phyloP scores from a whole-genome alignment of 306 rosid genomes.

The Hippophae rhamnoides region DNA sequence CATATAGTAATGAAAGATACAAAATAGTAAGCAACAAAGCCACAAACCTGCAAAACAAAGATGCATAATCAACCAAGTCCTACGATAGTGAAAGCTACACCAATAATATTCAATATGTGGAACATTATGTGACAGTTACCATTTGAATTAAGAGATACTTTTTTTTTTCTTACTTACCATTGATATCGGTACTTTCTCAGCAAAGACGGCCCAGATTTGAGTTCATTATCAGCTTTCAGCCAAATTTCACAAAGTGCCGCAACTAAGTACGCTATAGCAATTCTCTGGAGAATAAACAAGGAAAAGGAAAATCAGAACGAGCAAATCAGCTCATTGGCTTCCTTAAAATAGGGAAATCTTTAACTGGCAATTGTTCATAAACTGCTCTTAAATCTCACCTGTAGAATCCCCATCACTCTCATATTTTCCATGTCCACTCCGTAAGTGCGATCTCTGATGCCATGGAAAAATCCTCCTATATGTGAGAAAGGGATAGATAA shows the following conservation, averaged over 20 bases:
- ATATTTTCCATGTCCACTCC: conserved; percentile 76
- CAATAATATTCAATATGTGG: no score
- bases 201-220: conserved; percentile 52
- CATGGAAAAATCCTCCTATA: conserved; percentile 84
- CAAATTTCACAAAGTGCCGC: conserved; percentile 88
- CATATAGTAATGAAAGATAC: conserved; percentile 51
- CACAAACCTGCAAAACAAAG: conserved; percentile 38
- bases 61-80: neutral
- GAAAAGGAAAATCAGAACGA: no score
- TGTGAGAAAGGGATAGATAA: neutral
- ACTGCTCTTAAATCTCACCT: conserved; percentile 28
- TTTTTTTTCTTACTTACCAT: conserved; percentile 38
- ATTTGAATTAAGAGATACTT: no score
- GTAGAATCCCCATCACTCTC: conserved; percentile 82
- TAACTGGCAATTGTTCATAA: no score
- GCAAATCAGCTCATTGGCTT: no score
- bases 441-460: conserved; percentile 51
- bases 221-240: conserved; percentile 57
- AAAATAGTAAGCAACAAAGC: conserved; percentile 42
- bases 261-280: conserved; percentile 66
- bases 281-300: conserved; percentile 46
- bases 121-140: no score
- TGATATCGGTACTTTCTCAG: conserved; percentile 60
- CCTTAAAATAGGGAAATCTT: no score
- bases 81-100: neutral